phyloP scores from a whole-genome alignment of 164 flowering plant species.

The Berberis vulgaris region DNA sequence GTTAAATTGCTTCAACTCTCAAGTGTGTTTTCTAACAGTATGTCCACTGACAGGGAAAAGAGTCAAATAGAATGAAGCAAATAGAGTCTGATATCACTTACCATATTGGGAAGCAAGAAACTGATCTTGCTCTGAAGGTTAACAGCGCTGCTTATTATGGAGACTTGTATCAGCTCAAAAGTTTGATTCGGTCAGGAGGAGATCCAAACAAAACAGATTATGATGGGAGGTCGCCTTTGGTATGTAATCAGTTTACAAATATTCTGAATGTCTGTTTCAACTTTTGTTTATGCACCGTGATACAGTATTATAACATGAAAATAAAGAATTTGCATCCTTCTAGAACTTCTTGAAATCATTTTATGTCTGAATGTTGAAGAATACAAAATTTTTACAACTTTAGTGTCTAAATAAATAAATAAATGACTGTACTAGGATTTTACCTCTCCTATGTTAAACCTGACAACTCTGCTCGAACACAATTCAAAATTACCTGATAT shows the following conservation, averaged over 20 bases:
- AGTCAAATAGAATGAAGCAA: constrained; percentile 58
- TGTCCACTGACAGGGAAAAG: constrained; percentile 50
- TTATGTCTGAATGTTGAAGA: too few species aligned
- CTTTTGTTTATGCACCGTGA: background rate
- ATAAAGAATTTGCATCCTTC: too few species aligned
- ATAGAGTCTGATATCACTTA: constrained; percentile 67
- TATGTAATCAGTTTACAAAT: constrained; percentile 20
- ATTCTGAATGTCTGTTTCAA: background rate
- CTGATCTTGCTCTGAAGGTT: constrained; percentile 74
- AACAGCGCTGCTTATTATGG: constrained; percentile 83
- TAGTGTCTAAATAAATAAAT: too few species aligned
- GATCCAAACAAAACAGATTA: constrained; percentile 84
- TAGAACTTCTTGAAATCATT: too few species aligned
- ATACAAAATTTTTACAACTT: too few species aligned
- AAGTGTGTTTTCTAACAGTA: too few species aligned
- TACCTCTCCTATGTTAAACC: too few species aligned
- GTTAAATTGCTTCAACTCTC: too few species aligned
- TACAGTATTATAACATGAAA: too few species aligned
- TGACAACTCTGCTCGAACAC: too few species aligned
- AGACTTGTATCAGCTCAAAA: constrained; percentile 65
- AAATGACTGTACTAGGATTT: too few species aligned
- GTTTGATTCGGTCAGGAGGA: constrained; percentile 74
- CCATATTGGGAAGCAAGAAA: constrained; percentile 78
- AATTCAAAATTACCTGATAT: too few species aligned
- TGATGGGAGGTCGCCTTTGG: constrained; percentile 95